Percentiles rank a stretch among this genome's conserved stretches.
These are phyloP conservation scores for Mortierella claussenii DNA, from an alignment of 192 early-diverging fungal species.

Conservation along the genomic window DNA sequence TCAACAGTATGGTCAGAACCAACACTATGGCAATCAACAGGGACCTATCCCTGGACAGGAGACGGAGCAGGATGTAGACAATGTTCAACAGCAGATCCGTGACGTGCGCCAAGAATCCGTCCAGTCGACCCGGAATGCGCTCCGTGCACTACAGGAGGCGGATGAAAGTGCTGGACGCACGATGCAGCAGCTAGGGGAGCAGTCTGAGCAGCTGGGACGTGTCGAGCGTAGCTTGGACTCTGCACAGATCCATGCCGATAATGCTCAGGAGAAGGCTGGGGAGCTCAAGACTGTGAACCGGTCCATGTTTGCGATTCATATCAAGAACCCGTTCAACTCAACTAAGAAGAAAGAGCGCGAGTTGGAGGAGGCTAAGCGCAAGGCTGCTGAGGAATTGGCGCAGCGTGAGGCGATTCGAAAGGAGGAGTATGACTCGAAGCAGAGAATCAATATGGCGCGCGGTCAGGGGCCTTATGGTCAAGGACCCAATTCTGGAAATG, in stretches of 20 bases:
- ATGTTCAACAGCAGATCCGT: conserved; percentile 71
- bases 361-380: conserved; percentile 57
- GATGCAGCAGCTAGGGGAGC: conserved; percentile 73
- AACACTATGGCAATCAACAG: conserved; percentile 42
- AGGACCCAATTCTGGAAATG: conserved; percentile 8
- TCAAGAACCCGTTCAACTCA: conserved; percentile 76
- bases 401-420: conserved; percentile 64
- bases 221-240: conserved; percentile 76
- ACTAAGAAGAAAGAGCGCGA: conserved; percentile 69
- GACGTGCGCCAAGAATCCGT: conserved; percentile 73
- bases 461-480: conserved; percentile 53
- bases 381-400: conserved; percentile 62
- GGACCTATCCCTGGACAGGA: conserved; percentile 55
- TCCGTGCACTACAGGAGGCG: conserved; percentile 69
- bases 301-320: conserved; percentile 77
- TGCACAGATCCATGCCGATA: conserved; percentile 67
- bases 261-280: conserved; percentile 60
- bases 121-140: conserved; percentile 71
- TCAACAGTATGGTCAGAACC: conserved; percentile 18
- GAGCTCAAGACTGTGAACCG: conserved; percentile 75
- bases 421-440: conserved; percentile 66
- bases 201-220: conserved; percentile 61
- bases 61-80: conserved; percentile 70
- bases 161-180: conserved; percentile 68
- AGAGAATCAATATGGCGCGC: conserved; percentile 62